Conservation (phyloP, 768 basidiomycete genomes). For the Cubamyces lactineus region DNA sequence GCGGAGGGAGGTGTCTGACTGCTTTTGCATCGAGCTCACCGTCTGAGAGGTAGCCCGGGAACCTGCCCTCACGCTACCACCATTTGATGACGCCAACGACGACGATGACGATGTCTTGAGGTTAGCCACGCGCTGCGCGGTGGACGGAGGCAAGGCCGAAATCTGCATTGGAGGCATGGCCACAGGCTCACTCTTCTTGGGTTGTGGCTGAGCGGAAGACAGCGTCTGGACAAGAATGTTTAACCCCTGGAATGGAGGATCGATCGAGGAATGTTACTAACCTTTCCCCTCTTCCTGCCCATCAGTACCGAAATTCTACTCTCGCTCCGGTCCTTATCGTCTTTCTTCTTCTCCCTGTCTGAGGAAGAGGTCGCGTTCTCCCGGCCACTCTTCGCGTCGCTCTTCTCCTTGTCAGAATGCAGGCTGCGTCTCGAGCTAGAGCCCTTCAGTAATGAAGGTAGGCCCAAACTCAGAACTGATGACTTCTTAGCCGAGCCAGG, state of each 20-base stretch:
- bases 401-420: conserved; percentile 58
- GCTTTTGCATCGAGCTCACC: conserved; percentile 84
- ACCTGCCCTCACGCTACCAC: conserved; percentile 47
- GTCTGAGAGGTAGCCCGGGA: conserved; percentile 81
- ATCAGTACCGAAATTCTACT: conserved; percentile 88
- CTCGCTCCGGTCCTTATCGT: conserved; percentile 83
- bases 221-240: conserved; percentile 58
- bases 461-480: conserved; percentile 77
- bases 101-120: conserved; percentile 61
- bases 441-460: conserved; percentile 81
- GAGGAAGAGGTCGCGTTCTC: conserved; percentile 53
- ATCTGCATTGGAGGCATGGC: conserved; percentile 91
- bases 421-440: conserved; percentile 84
- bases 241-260: conserved; percentile 14
- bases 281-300: conserved; percentile 91
- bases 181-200: conserved; percentile 70
- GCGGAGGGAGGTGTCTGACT: conserved; percentile 81
- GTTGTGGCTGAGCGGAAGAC: conserved; percentile 67
- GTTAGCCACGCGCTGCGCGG: conserved; percentile 83
- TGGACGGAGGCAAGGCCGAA: conserved; percentile 76
- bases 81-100: conserved; percentile 47
- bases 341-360: conserved; percentile 70
- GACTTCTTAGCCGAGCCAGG: conserved; percentile 74
- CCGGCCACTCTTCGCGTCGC: conserved; percentile 52
- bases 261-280: conserved; percentile 40